These are phyloP conservation scores for Anaeromyces robustus DNA, from an alignment of 192 early-diverging fungal species.

Conservation along the genomic window DNA sequence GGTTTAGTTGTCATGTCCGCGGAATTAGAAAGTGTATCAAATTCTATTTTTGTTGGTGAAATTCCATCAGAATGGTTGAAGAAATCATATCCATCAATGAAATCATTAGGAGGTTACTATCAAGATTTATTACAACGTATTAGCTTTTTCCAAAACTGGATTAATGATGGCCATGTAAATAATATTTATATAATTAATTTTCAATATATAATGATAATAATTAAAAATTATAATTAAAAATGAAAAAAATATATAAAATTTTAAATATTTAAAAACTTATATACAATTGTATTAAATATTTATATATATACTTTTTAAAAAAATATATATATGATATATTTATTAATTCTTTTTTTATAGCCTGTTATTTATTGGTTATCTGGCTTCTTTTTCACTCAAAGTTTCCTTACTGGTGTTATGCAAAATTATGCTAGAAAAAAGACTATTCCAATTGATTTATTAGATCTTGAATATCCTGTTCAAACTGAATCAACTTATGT, in stretches of 20 bases:
- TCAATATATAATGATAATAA: too few relatives aligned
- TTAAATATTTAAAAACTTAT: too few relatives aligned
- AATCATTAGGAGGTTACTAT: constrained; percentile 39
- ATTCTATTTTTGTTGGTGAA: constrained; percentile 32
- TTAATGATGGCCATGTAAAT: constrained; percentile 17
- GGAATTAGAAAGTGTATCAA: constrained; percentile 45
- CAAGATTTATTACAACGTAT: constrained; percentile 31
- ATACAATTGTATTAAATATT: too few relatives aligned
- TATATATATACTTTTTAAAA: background rate
- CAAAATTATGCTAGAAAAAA: constrained; percentile 39
- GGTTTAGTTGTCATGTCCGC: constrained; percentile 45
- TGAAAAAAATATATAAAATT: too few relatives aligned
- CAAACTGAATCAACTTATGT: constrained; percentile 26
- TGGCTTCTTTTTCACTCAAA: constrained; percentile 53
- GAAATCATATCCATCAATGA: constrained; percentile 43
- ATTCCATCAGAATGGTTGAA: constrained; percentile 41
- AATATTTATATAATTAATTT: background rate
- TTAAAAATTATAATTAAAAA: too few relatives aligned
- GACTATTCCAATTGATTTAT: constrained; percentile 42
- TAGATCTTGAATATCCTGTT: constrained; percentile 34
- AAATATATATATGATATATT: background rate
- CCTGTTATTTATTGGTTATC: constrained; percentile 44
- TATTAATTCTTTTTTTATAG: background rate
- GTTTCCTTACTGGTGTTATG: constrained; percentile 22
- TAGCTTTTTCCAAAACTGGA: constrained; percentile 40